Evolutionary conservation across 2,329 filamentous ascomycete genomes (phyloP).

Genomic region (Ustulina deusta): DNA sequence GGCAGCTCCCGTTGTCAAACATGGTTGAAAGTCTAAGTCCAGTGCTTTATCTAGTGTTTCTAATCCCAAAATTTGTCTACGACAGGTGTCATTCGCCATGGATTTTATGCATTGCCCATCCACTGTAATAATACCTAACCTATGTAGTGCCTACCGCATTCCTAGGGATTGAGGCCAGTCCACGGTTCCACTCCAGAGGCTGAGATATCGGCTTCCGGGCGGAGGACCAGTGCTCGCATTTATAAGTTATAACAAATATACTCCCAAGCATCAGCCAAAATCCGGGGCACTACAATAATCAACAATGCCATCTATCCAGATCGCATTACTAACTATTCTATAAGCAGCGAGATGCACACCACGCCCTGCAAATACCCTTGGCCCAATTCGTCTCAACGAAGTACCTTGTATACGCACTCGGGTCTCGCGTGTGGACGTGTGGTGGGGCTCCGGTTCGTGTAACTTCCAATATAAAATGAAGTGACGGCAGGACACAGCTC

Average conservation of each 20-base stretch:
- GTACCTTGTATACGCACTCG: not conserved
- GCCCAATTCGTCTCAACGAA: not conserved
- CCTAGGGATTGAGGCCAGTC: no score
- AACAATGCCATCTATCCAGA: not conserved
- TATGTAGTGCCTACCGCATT: no score
- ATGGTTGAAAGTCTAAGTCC: not conserved
- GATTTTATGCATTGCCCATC: not conserved
- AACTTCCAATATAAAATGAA: slow-evolving; percentile 25
- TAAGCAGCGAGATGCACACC: slow-evolving; percentile 20
- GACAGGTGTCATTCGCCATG: not conserved
- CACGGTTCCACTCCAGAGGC: not conserved
- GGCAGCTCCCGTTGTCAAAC: not conserved
- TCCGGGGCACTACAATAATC: not conserved
- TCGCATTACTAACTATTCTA: slow-evolving; percentile 8
- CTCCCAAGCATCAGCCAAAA: no score
- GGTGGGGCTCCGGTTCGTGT: slow-evolving; percentile 37
- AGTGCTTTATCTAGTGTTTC: no score
- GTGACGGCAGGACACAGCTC: not conserved
- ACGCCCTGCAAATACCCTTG: slow-evolving; percentile 3
- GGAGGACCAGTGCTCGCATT: slow-evolving; percentile 7
- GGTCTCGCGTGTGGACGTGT: slow-evolving; percentile 27
- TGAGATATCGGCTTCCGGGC: slow-evolving; percentile 12
- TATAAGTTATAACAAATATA: no score
- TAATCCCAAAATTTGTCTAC: not conserved
- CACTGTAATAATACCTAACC: not conserved